Base-by-base conservation (phyloP, 805 yeast genomes). In the Candida caryicola region DNA sequence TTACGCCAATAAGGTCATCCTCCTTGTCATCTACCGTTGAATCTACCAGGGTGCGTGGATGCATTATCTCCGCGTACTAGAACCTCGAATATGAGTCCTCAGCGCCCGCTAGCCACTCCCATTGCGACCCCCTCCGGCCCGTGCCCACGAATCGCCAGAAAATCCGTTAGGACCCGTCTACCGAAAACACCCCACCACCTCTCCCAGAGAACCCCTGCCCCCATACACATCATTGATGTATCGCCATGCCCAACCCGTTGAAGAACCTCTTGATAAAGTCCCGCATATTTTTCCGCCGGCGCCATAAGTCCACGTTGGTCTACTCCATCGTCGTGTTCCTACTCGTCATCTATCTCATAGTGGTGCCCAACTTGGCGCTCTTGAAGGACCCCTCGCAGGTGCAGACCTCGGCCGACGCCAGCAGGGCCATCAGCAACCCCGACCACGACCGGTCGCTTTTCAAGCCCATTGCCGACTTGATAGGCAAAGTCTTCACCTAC, bases 351-450 rank as follows among this genome's bases (percentile, higher is more conserved):
- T 33, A 41, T 21, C 36, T 41, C 16, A 29, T 46, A 16, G 14
- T 46, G 4, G 35, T 43, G 33, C 15, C 33, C 2, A 41, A 44
- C 43, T 33, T 34, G 13, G 45, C 30, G 14, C 33, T 33, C 10
- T 17, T 35, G 30, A 31, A 23, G 26, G 16, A 19, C 17, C 23
- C 18, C 4, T 4, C 10, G 16, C 18, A 6, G 7, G 7, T 2
- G 12, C 19, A 13, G 5, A 23, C 23, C 18, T 25, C 29, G 23
- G 13, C 19, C 19, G 27, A 16, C 28, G 25, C 15, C 17, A 25
- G 34, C 19, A 14, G 14, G 14, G 33, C 27, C 28, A 41, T 41
- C 18, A 37, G 18, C 29, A 31, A 36, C 25, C 44, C 41, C 29
- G 44, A 43, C 40, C 5, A 34, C 23, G 21, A 23, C 23, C 12